These are phyloP conservation scores for Claviceps digitariae DNA, from an alignment of 2,329 filamentous ascomycete genomes.

Conservation along the genomic window DNA sequence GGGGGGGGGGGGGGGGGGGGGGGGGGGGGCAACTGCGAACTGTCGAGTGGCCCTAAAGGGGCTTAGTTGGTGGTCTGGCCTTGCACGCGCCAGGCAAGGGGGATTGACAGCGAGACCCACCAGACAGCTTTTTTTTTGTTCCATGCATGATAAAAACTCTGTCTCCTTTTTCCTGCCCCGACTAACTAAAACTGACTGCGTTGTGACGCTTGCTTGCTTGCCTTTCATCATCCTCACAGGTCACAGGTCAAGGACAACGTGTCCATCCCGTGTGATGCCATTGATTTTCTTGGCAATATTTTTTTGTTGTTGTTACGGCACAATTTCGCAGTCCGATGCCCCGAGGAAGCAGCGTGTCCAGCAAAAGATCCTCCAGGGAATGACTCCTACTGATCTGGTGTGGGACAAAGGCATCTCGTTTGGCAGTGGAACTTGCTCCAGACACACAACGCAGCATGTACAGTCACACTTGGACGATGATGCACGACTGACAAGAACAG, in stretches of 20 bases:
- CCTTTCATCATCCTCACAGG: background rate
- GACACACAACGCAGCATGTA: background rate
- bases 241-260: background rate
- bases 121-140: background rate
- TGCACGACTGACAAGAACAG: background rate
- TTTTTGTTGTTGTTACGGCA: background rate
- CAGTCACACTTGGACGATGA: background rate
- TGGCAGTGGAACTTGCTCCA: background rate
- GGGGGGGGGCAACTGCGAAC: no score
- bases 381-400: background rate
- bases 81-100: no score
- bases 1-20: no score
- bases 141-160: background rate
- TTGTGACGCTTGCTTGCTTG: background rate
- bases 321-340: background rate
- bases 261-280: background rate
- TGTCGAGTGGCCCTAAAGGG: no score
- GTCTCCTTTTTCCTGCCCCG: no score
- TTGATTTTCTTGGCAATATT: background rate
- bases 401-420: background rate
- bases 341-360: background rate
- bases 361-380: background rate
- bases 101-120: no score
- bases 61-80: no score
- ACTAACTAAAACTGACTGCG: no score